Evolutionary conservation across 768 basidiomycete species (phyloP).

Genomic region (Sarcomyxa edulis): DNA sequence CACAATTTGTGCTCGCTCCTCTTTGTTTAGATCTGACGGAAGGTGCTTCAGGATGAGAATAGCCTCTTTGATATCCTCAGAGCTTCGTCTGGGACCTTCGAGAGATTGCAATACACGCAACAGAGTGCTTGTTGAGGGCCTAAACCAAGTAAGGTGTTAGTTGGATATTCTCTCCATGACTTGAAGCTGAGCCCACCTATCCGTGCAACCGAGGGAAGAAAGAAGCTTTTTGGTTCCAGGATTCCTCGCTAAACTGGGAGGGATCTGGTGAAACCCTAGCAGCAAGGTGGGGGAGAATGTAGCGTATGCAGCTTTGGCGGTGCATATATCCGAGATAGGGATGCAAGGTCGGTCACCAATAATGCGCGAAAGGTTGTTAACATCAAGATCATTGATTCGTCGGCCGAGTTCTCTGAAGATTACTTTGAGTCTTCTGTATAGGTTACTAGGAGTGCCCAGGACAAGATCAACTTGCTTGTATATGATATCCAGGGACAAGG

Average conservation of each 20-base stretch:
- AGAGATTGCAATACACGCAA: not conserved
- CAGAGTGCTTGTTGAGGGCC: not conserved
- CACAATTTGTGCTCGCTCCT: conserved; percentile 19
- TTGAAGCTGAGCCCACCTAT: conserved; percentile 18
- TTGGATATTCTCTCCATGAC: not conserved
- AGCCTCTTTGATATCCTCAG: conserved; percentile 15
- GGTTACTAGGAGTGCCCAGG: conserved; percentile 12
- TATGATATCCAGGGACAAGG: conserved; percentile 23
- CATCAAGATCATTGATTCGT: conserved; percentile 12
- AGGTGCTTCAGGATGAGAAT: conserved; percentile 24
- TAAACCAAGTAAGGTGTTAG: not conserved
- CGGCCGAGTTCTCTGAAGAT: conserved; percentile 26
- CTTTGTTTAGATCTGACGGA: conserved; percentile 14
- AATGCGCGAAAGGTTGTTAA: conserved; percentile 11
- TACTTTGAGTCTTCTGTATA: conserved; percentile 9
- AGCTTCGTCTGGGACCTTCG: not conserved
- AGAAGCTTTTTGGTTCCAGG: not conserved
- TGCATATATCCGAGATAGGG: conserved; percentile 18
- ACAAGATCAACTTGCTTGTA: conserved; percentile 25
- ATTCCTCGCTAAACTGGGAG: conserved; percentile 10
- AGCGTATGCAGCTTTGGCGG: conserved; percentile 16
- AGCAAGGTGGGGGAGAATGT: conserved; percentile 12
- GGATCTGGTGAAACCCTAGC: conserved; percentile 15
- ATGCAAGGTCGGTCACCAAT: conserved; percentile 25
- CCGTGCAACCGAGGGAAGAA: conserved; percentile 24